Conservation (phyloP, 805 yeast species). For the Ogataea saltuana region DNA sequence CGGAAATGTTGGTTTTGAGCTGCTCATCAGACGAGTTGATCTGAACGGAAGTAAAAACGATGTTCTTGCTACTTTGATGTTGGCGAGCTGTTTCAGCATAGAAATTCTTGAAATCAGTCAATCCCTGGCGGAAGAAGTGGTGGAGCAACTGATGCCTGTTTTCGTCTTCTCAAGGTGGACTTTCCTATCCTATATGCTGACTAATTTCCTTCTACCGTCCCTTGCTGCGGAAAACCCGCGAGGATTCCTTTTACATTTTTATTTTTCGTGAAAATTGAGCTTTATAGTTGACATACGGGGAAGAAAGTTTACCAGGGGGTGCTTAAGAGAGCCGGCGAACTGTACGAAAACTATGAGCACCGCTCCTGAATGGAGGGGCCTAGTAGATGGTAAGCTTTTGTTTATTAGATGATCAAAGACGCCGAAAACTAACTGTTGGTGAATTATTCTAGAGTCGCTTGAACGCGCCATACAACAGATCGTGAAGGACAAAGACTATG, state of each 20-base stretch:
- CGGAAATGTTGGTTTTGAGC: slow-evolving; percentile 3
- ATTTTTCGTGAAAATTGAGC: too few species aligned
- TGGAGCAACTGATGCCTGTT: background rate
- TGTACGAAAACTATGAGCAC: background rate
- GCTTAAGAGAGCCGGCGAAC: background rate
- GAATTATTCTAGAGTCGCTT: slow-evolving; percentile 12
- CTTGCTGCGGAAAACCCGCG: too few species aligned
- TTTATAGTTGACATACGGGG: background rate
- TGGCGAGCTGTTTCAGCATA: too few species aligned
- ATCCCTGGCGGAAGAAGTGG: too few species aligned
- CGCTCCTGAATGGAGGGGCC: slow-evolving; percentile 3
- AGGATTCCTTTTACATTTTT: too few species aligned
- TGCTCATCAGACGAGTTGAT: background rate
- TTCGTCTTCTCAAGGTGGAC: background rate
- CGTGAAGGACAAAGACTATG: slow-evolving; percentile 20
- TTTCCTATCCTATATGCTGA: background rate
- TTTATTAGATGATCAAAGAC: background rate
- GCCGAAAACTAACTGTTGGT: background rate
- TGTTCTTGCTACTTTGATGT: too few species aligned
- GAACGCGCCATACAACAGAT: slow-evolving; percentile 15
- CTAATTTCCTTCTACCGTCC: too few species aligned
- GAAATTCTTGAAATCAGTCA: too few species aligned
- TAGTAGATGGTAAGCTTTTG: slow-evolving; percentile 16
- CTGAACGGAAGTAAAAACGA: background rate
- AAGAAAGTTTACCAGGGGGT: background rate